A percentile compares a stretch with the other conserved stretches of the same genome.
These are phyloP conservation scores for Thelonectria discophora DNA, from an alignment of 2,329 filamentous ascomycete genomes.

Conservation along the genomic window DNA sequence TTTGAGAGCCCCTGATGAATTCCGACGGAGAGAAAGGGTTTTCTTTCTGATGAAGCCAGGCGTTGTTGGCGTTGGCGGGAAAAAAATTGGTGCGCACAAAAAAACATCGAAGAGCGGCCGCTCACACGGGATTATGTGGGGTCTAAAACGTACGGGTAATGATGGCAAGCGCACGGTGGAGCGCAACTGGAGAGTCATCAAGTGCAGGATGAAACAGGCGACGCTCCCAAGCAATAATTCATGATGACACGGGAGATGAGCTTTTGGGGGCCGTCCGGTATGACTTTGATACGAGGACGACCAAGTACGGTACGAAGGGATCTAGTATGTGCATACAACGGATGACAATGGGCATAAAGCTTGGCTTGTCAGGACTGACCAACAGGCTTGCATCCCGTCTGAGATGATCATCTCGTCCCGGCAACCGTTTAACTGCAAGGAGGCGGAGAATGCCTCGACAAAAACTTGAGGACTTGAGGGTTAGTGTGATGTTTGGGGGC, in stretches of 20 bases:
- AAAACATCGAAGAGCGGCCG: no score
- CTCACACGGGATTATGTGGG: no score
- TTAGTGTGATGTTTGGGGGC: constrained; percentile 2
- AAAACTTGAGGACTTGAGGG: no score
- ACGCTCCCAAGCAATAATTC: constrained; percentile 7
- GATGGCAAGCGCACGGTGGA: neutral
- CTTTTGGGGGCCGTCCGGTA: constrained; percentile 16
- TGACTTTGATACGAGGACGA: neutral
- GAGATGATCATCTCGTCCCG: constrained; percentile 4
- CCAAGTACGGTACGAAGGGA: neutral
- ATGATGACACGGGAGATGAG: constrained; percentile 9
- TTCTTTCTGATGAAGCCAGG: neutral
- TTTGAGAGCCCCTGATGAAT: no score
- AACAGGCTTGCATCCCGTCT: neutral
- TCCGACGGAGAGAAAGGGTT: neutral
- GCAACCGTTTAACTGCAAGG: constrained; percentile 9
- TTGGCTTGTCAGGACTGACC: constrained; percentile 1
- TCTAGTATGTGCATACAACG: no score
- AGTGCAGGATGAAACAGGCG: constrained; percentile 14
- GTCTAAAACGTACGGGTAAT: no score
- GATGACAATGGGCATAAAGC: neutral
- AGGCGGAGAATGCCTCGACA: neutral
- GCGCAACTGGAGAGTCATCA: constrained; percentile 6
- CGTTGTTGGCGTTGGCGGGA: neutral
- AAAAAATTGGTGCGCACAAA: no score